Conservation (phyloP, 192 early-diverging fungal species). For the Entomortierella parvispora region DNA sequence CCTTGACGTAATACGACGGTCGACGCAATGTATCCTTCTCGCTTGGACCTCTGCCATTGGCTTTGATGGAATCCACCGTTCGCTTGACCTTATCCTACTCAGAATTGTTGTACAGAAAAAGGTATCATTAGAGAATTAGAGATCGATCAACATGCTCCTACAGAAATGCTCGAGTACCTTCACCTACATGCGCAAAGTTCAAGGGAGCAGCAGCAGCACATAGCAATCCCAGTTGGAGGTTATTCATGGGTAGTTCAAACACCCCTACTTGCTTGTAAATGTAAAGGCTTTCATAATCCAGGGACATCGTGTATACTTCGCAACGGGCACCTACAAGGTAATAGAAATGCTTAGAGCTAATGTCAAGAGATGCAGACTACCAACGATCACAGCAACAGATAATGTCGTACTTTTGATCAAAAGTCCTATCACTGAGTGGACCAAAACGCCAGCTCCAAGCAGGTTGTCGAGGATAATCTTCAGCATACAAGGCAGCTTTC, state of each 20-base stretch:
- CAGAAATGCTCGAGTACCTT: not conserved
- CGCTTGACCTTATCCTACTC: slow-evolving; percentile 1
- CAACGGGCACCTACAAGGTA: not conserved
- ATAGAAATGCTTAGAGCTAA: not conserved
- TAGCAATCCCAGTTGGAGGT: slow-evolving; percentile 23
- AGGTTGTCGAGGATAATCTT: slow-evolving; percentile 1
- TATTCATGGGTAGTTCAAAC: slow-evolving; percentile 23
- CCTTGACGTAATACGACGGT: slow-evolving; percentile 17
- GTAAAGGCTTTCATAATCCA: slow-evolving; percentile 2
- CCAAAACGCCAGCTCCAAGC: not conserved
- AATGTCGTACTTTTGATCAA: slow-evolving; percentile 3
- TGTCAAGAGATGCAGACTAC: not conserved
- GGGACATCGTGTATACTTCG: not conserved
- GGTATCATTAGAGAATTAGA: not conserved
- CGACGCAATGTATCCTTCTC: slow-evolving; percentile 4
- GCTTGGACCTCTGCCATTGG: not conserved
- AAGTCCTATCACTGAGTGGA: slow-evolving; percentile 2
- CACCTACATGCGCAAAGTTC: slow-evolving; percentile 23
- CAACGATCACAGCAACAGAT: not conserved
- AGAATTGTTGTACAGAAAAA: not conserved
- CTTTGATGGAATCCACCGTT: not conserved
- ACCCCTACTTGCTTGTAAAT: slow-evolving; percentile 5
- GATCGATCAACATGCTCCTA: not conserved
- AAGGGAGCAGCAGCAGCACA: slow-evolving; percentile 4
- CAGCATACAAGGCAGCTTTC: slow-evolving; percentile 9